phyloP scores from a whole-genome alignment of 345 rosid species.

The Mallotus nudiflorus region DNA sequence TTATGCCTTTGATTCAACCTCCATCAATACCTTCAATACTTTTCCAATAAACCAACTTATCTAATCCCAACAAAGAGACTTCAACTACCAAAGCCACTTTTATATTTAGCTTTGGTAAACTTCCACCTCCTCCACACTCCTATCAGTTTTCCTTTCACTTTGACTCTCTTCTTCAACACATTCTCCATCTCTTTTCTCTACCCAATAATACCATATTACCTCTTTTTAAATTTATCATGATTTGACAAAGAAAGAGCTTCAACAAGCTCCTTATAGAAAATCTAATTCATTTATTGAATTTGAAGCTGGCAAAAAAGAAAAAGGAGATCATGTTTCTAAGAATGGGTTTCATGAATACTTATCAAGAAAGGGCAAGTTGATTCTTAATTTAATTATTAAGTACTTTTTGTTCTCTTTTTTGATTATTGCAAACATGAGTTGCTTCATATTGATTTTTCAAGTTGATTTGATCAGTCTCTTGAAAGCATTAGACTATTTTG shows the following conservation, averaged over 20 bases:
- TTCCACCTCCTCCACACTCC: slow-evolving; percentile 39
- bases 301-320: slow-evolving; percentile 31
- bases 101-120: slow-evolving; percentile 61
- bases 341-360: slow-evolving; percentile 46
- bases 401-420: slow-evolving; percentile 48
- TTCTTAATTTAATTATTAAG: slow-evolving; percentile 52
- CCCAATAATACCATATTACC: slow-evolving; percentile 37
- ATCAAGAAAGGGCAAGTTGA: slow-evolving; percentile 47
- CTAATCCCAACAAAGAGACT: slow-evolving; percentile 46
- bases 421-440: slow-evolving; percentile 51
- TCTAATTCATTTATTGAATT: slow-evolving; percentile 34
- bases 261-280: slow-evolving; percentile 21
- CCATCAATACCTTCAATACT: too few species aligned
- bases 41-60: slow-evolving; percentile 53
- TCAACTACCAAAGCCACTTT: slow-evolving; percentile 38
- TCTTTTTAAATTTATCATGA: slow-evolving; percentile 41
- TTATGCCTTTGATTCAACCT: too few species aligned
- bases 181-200: slow-evolving; percentile 65
- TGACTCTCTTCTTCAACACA: slow-evolving; percentile 76
- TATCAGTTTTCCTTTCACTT: slow-evolving; percentile 54
- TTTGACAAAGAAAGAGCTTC: slow-evolving; percentile 34
- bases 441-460: too few species aligned
- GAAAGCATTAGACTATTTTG: slow-evolving; percentile 62
- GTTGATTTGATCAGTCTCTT: slow-evolving; percentile 63
- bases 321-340: background rate